Base-by-base conservation (phyloP, 1,284 basidiomycete species). In the Melampsora larici-populina region DNA sequence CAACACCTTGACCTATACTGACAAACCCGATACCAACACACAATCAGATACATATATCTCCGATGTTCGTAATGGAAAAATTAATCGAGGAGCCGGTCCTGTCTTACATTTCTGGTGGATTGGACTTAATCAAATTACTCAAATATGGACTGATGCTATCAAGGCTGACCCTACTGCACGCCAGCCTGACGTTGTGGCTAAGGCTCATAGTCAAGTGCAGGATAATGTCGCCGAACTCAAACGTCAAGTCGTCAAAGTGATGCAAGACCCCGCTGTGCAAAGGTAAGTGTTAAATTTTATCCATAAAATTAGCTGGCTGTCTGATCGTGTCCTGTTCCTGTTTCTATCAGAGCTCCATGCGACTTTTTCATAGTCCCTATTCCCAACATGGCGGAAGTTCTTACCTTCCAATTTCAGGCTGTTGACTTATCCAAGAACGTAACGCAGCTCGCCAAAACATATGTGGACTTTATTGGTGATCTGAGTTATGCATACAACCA, bases 81-180 rank as follows among this genome's bases (percentile, higher is more conserved):
- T 78, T 21, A 62, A 78, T 5, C 40, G 68, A 29, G 76, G 76
- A 3, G n/a, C 31, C 21, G 69, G 69, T 21, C 63, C 46, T 24
- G 76, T 78, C 24, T 65, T 78, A 17, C 68, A 70, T 29, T 31
- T 78, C 18, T 70, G 58, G 48, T 78, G 76, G 76, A 67, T 78
- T 18, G 76, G 76, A 31, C 70, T 78, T 9, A 78, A 78, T 40
- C 43, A 67, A 21, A 78, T 78, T 1, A 69, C 68, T 71, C 76
- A 71, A 13, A 78, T 78, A 49, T 78, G 68, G 76, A 62, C 69
- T 40, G 60, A 67, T 55, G 68, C 31, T 24, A 33, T 49, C 18
- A 67, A 67, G 11, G 63, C 40, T 18, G 62, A 71, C 26, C 46
- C 49, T 13, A 68, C 69, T 1, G 29, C 40, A 7, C 15, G 40